These are phyloP conservation scores for Beauveria varroae DNA, from an alignment of 2,329 filamentous ascomycete genomes.

Conservation along the genomic window DNA sequence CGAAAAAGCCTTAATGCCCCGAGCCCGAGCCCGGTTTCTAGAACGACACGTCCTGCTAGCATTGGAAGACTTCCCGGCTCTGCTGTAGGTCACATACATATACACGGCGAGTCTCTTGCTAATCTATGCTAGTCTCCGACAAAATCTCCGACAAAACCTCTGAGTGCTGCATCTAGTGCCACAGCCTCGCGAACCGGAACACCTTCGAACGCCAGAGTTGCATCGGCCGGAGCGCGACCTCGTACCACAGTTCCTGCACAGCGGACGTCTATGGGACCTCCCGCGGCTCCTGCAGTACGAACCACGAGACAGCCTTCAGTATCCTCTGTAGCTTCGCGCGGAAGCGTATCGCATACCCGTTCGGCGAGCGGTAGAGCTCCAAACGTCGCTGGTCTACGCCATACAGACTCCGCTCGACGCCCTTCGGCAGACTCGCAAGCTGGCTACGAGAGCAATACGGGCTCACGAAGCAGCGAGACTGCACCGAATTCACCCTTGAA, in stretches of 20 bases:
- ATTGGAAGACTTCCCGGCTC: conserved; percentile 39
- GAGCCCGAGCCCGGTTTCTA: conserved; percentile 63
- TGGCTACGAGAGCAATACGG: conserved; percentile 32
- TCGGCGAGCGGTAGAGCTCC: conserved; percentile 35
- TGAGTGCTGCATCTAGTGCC: conserved; percentile 48
- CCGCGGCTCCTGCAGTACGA: conserved; percentile 40
- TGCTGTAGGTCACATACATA: background rate
- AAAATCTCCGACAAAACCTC: conserved; percentile 73
- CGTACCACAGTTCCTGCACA: conserved; percentile 47
- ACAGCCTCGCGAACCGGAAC: conserved; percentile 57
- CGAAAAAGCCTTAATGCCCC: conserved; percentile 64
- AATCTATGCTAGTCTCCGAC: conserved; percentile 54
- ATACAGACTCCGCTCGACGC: conserved; percentile 33
- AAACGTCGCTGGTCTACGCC: conserved; percentile 27
- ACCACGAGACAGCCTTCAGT: conserved; percentile 37
- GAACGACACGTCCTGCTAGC: conserved; percentile 46
- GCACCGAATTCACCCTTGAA: conserved; percentile 36
- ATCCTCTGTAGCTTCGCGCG: conserved; percentile 31
- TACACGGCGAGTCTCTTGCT: background rate
- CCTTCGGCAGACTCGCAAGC: conserved; percentile 40
- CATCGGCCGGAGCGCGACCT: conserved; percentile 39
- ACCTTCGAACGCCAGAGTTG: conserved; percentile 47
- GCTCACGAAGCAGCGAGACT: conserved; percentile 18
- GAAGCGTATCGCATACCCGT: conserved; percentile 26
- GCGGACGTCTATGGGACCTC: conserved; percentile 62